phyloP scores from a whole-genome alignment of 148 eudicot species.

The Vaccinium vitisidaea region DNA sequence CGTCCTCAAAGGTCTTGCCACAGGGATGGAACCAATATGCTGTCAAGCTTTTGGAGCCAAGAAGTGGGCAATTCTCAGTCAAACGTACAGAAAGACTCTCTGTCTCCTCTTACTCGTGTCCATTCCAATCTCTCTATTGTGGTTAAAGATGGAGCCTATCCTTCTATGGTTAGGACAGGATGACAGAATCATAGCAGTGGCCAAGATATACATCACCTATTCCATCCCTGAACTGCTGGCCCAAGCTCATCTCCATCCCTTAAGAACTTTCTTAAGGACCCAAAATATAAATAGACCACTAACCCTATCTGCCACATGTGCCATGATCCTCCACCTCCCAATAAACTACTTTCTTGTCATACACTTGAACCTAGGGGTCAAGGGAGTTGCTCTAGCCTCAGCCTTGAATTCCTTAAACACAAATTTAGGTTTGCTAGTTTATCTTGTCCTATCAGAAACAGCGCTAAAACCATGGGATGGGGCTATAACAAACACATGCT shows the following conservation, averaged over 20 bases:
- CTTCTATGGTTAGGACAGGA: conserved; percentile 37
- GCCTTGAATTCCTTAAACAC: conserved; percentile 34
- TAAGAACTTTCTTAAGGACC: conserved; percentile 38
- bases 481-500: conserved; percentile 6
- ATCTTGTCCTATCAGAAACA: conserved; percentile 28
- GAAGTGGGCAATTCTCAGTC: conserved; percentile 22
- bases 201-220: conserved; percentile 31
- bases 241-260: conserved; percentile 42
- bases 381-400: conserved; percentile 48
- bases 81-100: conserved; percentile 35
- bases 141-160: conserved; percentile 43
- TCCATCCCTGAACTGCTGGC: conserved; percentile 46
- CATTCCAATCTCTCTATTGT: conserved; percentile 40
- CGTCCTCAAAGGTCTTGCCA: conserved; percentile 33
- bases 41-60: conserved; percentile 42
- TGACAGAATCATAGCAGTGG: conserved; percentile 27
- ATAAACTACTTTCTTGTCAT: conserved; percentile 35
- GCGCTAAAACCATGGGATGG: conserved; percentile 38
- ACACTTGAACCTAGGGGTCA: conserved; percentile 38
- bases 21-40: conserved; percentile 46
- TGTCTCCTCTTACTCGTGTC: conserved; percentile 30
- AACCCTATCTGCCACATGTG: conserved; percentile 28
- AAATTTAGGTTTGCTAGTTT: conserved; percentile 34
- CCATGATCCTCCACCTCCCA: conserved; percentile 39
- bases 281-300: conserved; percentile 41